Evolutionary conservation across 371 early-diverging fungal genomes (phyloP).

Genomic region (Circinella minor): DNA sequence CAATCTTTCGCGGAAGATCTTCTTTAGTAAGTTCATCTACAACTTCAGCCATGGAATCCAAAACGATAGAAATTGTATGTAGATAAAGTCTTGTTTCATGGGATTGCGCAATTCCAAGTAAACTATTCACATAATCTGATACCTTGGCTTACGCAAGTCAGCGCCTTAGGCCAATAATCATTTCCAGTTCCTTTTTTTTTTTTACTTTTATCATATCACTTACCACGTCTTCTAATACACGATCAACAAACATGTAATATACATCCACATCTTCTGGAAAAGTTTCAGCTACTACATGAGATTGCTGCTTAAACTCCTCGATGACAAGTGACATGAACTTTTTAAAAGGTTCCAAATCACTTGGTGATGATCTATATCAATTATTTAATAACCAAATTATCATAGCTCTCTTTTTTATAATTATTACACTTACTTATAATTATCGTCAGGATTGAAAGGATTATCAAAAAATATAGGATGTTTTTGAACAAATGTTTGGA

Average conservation of each 20-base stretch:
- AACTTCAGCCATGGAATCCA: constrained; percentile 28
- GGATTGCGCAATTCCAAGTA: constrained; percentile 43
- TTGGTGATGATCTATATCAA: constrained; percentile 24
- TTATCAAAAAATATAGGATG: constrained; percentile 88
- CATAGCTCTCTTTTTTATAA: background rate
- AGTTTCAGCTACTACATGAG: constrained; percentile 63
- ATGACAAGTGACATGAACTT: constrained; percentile 51
- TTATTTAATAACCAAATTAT: background rate
- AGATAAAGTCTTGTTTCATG: constrained; percentile 40
- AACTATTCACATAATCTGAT: constrained; percentile 48
- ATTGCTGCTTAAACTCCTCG: constrained; percentile 66
- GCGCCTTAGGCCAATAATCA: constrained; percentile 18
- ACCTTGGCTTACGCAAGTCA: constrained; percentile 29
- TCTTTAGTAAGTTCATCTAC: constrained; percentile 58
- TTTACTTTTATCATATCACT: constrained; percentile 6
- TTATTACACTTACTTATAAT: constrained; percentile 47
- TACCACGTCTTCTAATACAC: constrained; percentile 74
- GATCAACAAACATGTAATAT: constrained; percentile 61
- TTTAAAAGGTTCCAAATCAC: constrained; percentile 45
- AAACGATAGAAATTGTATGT: constrained; percentile 34
- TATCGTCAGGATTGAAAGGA: constrained; percentile 63
- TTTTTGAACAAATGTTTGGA: constrained; percentile 84
- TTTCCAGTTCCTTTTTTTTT: background rate
- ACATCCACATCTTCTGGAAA: constrained; percentile 71
- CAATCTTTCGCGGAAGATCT: constrained; percentile 29